Evolutionary conservation across 169 alveolate species (phyloP), one percentile per base, ranked within the genome.

Genomic region (Neospora caninum): DNA sequence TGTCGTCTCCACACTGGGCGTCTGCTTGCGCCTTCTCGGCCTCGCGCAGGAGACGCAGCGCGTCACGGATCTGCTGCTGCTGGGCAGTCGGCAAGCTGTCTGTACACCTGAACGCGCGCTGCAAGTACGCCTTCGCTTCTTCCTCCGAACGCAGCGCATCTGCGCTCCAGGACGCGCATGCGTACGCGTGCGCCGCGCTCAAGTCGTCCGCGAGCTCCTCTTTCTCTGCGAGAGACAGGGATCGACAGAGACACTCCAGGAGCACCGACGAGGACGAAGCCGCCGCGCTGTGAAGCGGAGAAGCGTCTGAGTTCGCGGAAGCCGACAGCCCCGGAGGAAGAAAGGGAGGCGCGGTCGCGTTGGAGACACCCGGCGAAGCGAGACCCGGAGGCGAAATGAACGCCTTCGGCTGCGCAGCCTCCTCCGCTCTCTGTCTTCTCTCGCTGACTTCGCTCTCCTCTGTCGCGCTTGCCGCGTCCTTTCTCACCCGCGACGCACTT

Each of bases 31-130:
- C 49, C 49, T n/a, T 38, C 88, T 22, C 36, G 53, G 64, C 88
- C 13, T 82, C 88, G n/a, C 88, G 88, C 36, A 82, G 88, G 64
- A 31, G 88, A 58, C 64, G 88, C 88, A 82, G 88, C n/a, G 88
- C 88, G 34, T 38, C 88, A 0, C 88, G 34, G 39, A 43, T 18
- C 31, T 42, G 88, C 88, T 42, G 88, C 88, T 82, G 88, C 64
- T 42, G 34, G n/a, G 39, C 39, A 9, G 42, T 1, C 13, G 45
- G 1, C 27, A 73, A 43, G 42, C 84, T 31, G 84, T 73, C 84
- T 22, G n/a, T 36, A 31, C 43, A 36, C 84, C 84, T 18, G 39
- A n/a, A 31, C 16, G 84, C 84, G 39, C 49, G 45, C 25, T 20
- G 1, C 45, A 73, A 9, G 84, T 36, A 73, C 43, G 42, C 84